Evolutionary conservation across 1,284 basidiomycete species (phyloP), one percentile per base, ranked within the genome.

Genomic region (Malassezia restricta): DNA sequence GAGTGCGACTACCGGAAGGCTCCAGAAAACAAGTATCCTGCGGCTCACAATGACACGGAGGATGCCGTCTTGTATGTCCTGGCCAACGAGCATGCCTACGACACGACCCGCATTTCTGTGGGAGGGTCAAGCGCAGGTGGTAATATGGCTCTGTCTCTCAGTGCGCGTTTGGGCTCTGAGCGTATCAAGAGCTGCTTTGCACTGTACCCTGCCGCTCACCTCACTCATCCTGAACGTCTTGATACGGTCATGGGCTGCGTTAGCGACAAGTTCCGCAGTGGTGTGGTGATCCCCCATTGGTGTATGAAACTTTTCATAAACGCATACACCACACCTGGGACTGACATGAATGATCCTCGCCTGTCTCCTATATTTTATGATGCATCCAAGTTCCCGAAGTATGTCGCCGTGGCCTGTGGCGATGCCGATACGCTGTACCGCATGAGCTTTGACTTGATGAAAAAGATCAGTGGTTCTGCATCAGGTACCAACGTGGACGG

Each of bases 1-100:
- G 68, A 70, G 29, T 57, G 58, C 33, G 66, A 66, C 42, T 70
- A 70, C 33, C 63, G 66, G 46, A 68, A 68, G 43, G 60, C 59
- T 2, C 68, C 68, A 28, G 61, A 62, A 50, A 38, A 58, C 38
- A 62, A 63, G 24, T 68, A 61, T 49, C 68, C 68, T 7, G 59
- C 64, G 28, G 58, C 62, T 20, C 48, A 57, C 17, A 49, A 69
- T 24, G 63, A 68, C 42, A 63, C 59, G 3, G 58, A 63, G 27
- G 64, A 68, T 27, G 53, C 48, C 1, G 54, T 62, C 44, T 49
- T 51, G 29, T 57, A 58, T 35, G 50, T 62, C 1, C 43, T 64
- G 6, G 48, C 58, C 3, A 52, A 61, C 44, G 58, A 58, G 3
- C 11, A 52, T 3, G 15, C 49, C n/a, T 66, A 55, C 27, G 61